Conservation (phyloP, 164 flowering plant genomes). For the Kalanchoe fedtschenkoi region DNA sequence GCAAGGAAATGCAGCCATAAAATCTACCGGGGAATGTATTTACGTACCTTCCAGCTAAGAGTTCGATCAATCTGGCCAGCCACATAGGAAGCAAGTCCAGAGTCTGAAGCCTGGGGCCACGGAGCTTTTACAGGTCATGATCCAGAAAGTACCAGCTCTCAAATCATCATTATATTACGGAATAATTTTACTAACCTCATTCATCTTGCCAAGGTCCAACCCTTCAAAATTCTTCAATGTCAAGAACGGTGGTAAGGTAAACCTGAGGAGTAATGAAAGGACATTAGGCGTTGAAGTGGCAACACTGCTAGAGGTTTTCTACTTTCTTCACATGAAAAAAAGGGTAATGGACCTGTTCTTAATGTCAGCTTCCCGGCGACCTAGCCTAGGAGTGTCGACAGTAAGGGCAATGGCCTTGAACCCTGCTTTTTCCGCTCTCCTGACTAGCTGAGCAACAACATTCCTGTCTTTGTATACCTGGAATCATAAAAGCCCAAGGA, state of each 20-base stretch:
- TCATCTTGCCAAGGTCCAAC: constrained; percentile 45
- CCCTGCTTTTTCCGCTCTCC: constrained; percentile 78
- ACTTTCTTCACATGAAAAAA: not conserved
- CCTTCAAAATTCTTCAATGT: constrained; percentile 58
- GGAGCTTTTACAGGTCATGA: not conserved
- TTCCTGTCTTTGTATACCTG: constrained; percentile 65
- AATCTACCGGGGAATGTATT: not conserved
- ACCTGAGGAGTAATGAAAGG: constrained; percentile 18
- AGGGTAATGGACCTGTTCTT: constrained; percentile 42
- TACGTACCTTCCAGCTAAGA: constrained; percentile 72
- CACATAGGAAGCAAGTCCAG: constrained; percentile 80
- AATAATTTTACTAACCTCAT: constrained; percentile 18
- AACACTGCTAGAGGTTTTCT: constrained; percentile 12
- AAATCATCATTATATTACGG: not conserved
- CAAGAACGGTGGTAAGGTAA: constrained; percentile 38
- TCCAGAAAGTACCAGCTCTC: not conserved
- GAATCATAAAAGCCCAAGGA: constrained; percentile 1
- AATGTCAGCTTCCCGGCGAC: constrained; percentile 75
- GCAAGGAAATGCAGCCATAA: not conserved
- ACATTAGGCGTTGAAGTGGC: not conserved
- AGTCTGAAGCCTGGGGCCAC: constrained; percentile 41
- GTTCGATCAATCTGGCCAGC: constrained; percentile 68
- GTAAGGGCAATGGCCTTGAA: constrained; percentile 77
- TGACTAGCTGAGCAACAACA: constrained; percentile 46
- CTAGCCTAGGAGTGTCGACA: constrained; percentile 62